Conservation (phyloP, 2,329 filamentous ascomycete genomes). For the Sclerotiophoma versabilis region DNA sequence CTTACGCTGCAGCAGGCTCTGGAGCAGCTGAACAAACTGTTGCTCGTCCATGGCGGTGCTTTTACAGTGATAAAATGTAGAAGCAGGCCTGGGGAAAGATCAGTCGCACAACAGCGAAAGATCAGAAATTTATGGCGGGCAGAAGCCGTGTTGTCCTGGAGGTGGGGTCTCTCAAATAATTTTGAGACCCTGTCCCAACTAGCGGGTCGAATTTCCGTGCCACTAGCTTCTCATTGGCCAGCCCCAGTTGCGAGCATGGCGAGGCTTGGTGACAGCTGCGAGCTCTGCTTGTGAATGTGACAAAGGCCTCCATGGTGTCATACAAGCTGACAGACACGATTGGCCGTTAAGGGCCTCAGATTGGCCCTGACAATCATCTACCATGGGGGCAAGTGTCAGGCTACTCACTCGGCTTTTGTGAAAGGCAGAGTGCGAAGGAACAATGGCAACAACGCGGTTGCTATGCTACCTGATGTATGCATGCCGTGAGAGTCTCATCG, state of each 20-base stretch:
- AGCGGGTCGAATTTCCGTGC: neutral
- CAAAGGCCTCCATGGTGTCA: neutral
- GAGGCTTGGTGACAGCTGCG: neutral
- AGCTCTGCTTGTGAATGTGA: neutral
- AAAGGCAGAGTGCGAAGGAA: no score
- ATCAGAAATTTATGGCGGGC: constrained; percentile 29
- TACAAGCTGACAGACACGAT: neutral
- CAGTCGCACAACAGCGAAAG: constrained; percentile 31
- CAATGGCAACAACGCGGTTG: no score
- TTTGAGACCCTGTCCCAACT: constrained; percentile 8
- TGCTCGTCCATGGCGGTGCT: constrained; percentile 73
- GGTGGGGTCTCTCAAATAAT: constrained; percentile 29
- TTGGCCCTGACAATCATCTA: neutral
- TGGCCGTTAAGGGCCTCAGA: neutral
- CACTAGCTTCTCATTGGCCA: constrained; percentile 6
- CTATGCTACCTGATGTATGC: no score
- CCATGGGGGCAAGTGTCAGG: neutral
- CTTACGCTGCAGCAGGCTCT: constrained; percentile 87
- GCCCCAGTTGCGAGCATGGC: neutral
- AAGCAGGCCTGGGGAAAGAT: constrained; percentile 30
- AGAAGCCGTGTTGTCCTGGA: constrained; percentile 25
- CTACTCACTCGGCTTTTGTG: no score
- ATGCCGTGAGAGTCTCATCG: no score
- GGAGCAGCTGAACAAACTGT: constrained; percentile 84
- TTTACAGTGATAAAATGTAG: constrained; percentile 30